Evolutionary conservation across 169 alveolate genomes (phyloP).

Genomic region (Neospora caninum): DNA sequence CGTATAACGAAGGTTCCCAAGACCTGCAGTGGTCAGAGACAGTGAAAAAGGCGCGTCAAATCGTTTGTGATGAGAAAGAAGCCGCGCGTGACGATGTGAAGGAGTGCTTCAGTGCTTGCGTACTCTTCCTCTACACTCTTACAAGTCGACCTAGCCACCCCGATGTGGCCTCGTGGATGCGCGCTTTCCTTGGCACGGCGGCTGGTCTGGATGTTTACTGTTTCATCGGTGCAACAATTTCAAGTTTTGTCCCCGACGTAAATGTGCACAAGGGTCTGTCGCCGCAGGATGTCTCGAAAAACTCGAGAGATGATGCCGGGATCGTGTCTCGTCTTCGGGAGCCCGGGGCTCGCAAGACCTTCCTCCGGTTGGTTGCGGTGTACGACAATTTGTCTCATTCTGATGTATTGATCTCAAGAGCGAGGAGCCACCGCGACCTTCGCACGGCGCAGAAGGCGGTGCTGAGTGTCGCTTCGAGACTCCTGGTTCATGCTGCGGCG

Average conservation of each 20-base stretch:
- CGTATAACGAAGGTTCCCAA: neutral
- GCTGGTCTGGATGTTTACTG: neutral
- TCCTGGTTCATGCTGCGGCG: neutral
- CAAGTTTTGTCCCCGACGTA: neutral
- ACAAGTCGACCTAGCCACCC: neutral
- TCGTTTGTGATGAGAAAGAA: neutral
- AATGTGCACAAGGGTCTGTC: neutral
- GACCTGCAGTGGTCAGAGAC: neutral
- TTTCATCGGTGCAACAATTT: neutral
- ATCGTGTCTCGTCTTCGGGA: neutral
- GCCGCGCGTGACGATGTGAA: neutral
- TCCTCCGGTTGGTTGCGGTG: neutral
- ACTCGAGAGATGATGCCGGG: neutral
- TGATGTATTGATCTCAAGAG: neutral
- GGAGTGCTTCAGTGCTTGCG: conserved; percentile 3
- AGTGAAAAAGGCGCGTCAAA: neutral
- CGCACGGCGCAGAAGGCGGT: neutral
- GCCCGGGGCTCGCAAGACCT: neutral
- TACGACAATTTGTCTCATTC: neutral
- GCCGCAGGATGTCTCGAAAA: neutral
- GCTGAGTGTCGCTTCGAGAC: neutral
- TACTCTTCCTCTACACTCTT: neutral
- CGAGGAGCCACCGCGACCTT: neutral
- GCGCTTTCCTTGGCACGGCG: neutral
- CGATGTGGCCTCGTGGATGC: neutral